These are phyloP conservation scores for Fusarium algeriense DNA, from an alignment of 2,329 filamentous ascomycete genomes.

Conservation along the genomic window DNA sequence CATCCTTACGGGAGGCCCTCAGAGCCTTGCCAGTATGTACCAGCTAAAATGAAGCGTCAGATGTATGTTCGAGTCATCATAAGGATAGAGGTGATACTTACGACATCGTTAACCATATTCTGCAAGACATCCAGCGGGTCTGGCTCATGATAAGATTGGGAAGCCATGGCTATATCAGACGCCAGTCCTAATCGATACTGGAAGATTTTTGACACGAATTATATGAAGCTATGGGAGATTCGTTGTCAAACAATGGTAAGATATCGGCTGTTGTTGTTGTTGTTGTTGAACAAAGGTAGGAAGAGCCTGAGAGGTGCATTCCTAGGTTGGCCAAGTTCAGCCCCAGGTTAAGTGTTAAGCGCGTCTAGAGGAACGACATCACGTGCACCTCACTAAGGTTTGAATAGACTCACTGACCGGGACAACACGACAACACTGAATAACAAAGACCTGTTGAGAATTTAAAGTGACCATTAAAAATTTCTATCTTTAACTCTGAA, in stretches of 20 bases:
- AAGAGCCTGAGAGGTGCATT: slow-evolving; percentile 4
- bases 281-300: slow-evolving; percentile 26
- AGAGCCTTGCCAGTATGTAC: slow-evolving; percentile 71
- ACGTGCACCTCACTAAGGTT: slow-evolving; percentile 32
- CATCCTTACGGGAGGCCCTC: slow-evolving; percentile 61
- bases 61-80: slow-evolving; percentile 1
- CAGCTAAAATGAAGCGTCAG: slow-evolving; percentile 56
- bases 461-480: neutral
- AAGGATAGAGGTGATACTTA: slow-evolving; percentile 51
- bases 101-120: slow-evolving; percentile 66
- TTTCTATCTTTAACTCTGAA: neutral
- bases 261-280: slow-evolving; percentile 6
- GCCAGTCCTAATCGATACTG: neutral
- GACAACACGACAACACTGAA: neutral
- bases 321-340: slow-evolving; percentile 15
- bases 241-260: slow-evolving; percentile 11
- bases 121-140: slow-evolving; percentile 63
- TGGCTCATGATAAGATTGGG: slow-evolving; percentile 48
- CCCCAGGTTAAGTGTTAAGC: slow-evolving; percentile 6
- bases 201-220: neutral
- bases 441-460: neutral
- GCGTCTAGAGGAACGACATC: slow-evolving; percentile 18
- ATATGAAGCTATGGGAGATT: neutral
- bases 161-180: slow-evolving; percentile 46
- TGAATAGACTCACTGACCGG: slow-evolving; percentile 9